Base-by-base conservation (phyloP, 1,284 basidiomycete species). In the Malassezia restricta region DNA sequence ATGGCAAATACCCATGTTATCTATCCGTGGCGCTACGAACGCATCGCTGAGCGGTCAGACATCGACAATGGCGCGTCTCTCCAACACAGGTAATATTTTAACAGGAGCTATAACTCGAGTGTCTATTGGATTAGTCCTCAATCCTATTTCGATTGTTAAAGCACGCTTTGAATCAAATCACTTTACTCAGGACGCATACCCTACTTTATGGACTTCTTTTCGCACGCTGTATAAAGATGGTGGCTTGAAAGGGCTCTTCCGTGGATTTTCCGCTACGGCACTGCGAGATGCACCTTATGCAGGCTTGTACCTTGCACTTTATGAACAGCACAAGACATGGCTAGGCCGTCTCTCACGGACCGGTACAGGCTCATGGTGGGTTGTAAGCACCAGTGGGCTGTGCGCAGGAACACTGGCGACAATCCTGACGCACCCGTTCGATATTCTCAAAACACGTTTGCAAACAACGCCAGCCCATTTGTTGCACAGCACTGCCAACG, bases 201-300 rank as follows among this genome's bases (percentile, higher is more conserved):
- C 64, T 17, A 64, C 65, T 0, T 43, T 73, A 4, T 15, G 54
- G 15, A 52, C 58, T 0, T 64, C 68, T 14, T 58, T 73, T 44
- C 43, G 61, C 8, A 56, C 58, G 42, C 80, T 95, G 20, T 74
- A 80, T 4, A 80, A 80, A 8, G 79, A 73, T 0, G 73, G 79
- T 42, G 90, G 92, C 0, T 80, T 87, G 2, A 79, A 81, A 32
- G 90, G 89, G 54, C 78, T 94, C 30, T 83, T 91, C 69, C 83
- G 87, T 50, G 92, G 91, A 0, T 86, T 94, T 65, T 74, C 86
- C 30, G 88, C 91, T 0, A 91, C 90, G 1, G 87, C 89, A 0
- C 77, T 92, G 20, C 80, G 92, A 33, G 92, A 98, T 71, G 92
- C 92, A 2, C 94, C 92, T 0, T 92, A 95, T 65, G 91, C 92